phyloP scores from a whole-genome alignment of 164 flowering plant species.

The Vitis labrusca region DNA sequence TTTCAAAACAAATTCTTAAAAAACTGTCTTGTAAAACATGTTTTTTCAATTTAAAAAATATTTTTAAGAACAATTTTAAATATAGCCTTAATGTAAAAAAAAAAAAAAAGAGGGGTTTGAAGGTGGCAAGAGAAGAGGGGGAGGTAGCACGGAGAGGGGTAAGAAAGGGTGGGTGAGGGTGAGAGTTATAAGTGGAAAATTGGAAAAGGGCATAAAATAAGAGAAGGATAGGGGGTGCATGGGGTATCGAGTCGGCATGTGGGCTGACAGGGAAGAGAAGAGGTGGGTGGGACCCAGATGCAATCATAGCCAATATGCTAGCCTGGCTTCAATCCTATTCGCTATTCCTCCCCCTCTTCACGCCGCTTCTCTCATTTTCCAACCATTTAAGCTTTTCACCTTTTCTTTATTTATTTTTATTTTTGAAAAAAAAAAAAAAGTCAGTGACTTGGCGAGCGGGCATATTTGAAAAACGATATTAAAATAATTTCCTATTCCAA shows the following conservation, averaged over 20 bases:
- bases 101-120: no score
- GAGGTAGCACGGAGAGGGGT: neutral
- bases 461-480: no score
- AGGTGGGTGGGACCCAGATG: conserved; percentile 29
- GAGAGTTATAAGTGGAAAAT: neutral
- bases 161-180: neutral
- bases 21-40: no score
- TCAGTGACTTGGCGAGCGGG: no score
- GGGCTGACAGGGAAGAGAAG: conserved; percentile 44
- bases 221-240: conserved; percentile 25
- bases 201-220: neutral
- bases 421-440: no score
- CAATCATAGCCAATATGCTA: conserved; percentile 53
- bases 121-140: neutral
- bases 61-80: no score
- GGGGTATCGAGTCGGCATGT: conserved; percentile 56
- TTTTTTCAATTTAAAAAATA: no score
- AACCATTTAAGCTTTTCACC: neutral
- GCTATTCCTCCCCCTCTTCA: no score
- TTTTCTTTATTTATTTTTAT: neutral
- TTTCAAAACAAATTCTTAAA: no score
- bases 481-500: no score
- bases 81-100: no score
- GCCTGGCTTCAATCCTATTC: conserved; percentile 39
- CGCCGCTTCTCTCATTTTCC: neutral